These are phyloP conservation scores for Hemisphaericaspora xylanilytica DNA, from an alignment of 1,139 yeast species.

Conservation along the genomic window DNA sequence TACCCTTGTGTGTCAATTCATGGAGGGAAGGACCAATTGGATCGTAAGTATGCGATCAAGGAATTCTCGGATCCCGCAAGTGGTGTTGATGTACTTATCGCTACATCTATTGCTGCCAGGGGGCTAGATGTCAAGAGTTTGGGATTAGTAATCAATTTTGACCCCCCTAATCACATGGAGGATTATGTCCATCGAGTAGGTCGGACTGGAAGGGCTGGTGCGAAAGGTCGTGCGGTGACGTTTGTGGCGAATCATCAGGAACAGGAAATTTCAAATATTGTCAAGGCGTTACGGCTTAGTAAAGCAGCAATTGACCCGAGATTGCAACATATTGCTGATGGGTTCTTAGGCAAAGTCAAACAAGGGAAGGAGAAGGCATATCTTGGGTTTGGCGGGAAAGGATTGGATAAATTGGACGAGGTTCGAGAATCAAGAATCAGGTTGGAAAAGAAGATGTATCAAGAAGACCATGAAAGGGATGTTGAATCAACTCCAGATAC, in stretches of 20 bases:
- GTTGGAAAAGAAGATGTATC: conserved; percentile 44
- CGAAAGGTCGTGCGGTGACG: conserved; percentile 73
- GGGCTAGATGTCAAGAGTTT: conserved; percentile 89
- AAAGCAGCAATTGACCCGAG: conserved; percentile 52
- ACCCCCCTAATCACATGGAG: conserved; percentile 89
- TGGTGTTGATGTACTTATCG: conserved; percentile 62
- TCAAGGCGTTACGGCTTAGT: conserved; percentile 63
- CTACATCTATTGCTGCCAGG: conserved; percentile 93
- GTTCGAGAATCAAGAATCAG: conserved; percentile 57
- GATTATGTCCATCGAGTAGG: conserved; percentile 97
- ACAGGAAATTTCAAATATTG: conserved; percentile 66
- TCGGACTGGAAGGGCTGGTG: conserved; percentile 92
- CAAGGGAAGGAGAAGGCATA: conserved; percentile 65
- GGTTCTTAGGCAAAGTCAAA: conserved; percentile 62
- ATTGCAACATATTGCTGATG: conserved; percentile 51
- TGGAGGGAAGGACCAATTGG: conserved; percentile 90
- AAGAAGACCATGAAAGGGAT: conserved; percentile 17
- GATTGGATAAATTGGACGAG: conserved; percentile 76
- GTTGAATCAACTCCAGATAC: neutral
- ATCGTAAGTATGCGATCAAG: conserved; percentile 71
- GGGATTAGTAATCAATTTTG: conserved; percentile 77
- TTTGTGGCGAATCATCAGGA: conserved; percentile 67
- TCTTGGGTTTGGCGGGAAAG: conserved; percentile 92
- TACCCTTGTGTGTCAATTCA: conserved; percentile 69
- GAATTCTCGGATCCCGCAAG: conserved; percentile 61